Evolutionary conservation across 371 early-diverging fungal species (phyloP).

Genomic region (Mortierella sp.): DNA sequence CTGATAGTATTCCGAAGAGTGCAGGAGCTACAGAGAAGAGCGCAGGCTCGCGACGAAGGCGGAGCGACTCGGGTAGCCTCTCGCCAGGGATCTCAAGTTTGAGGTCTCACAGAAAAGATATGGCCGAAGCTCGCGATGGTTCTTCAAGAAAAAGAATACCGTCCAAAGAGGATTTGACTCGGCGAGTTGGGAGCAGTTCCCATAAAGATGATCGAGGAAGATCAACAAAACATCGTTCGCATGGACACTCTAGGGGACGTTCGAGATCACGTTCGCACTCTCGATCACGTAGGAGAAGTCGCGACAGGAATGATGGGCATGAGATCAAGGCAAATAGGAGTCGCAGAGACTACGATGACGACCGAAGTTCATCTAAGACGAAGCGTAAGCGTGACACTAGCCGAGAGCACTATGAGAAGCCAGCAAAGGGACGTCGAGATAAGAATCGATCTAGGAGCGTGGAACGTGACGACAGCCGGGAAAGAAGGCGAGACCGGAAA

Average conservation of each 20-base stretch:
- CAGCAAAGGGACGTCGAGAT: slow-evolving; percentile 12
- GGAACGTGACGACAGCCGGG: slow-evolving; percentile 16
- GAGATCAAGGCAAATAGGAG: not conserved
- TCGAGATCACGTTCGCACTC: slow-evolving; percentile 17
- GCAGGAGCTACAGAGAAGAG: not conserved
- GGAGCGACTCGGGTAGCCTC: slow-evolving; percentile 9
- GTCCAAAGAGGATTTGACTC: not conserved
- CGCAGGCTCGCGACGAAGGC: not conserved
- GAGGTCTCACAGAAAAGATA: slow-evolving; percentile 5
- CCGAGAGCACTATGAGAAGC: slow-evolving; percentile 2
- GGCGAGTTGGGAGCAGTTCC: not conserved
- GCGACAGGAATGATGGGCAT: slow-evolving; percentile 11
- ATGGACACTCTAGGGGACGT: slow-evolving; percentile 13
- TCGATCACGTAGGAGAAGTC: not conserved
- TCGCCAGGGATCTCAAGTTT: not conserved
- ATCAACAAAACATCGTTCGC: slow-evolving; percentile 4
- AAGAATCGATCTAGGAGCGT: slow-evolving; percentile 13
- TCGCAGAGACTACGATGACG: slow-evolving; percentile 21
- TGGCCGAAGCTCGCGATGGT: slow-evolving; percentile 2
- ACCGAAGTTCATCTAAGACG: slow-evolving; percentile 4
- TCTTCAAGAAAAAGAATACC: not conserved
- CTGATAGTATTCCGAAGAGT: not conserved
- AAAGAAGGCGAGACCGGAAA: slow-evolving; percentile 14
- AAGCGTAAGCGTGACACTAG: slow-evolving; percentile 4
- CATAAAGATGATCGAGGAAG: slow-evolving; percentile 2